Conservation (phyloP, 768 basidiomycete species). For the Tricholoma hemisulphureum region DNA sequence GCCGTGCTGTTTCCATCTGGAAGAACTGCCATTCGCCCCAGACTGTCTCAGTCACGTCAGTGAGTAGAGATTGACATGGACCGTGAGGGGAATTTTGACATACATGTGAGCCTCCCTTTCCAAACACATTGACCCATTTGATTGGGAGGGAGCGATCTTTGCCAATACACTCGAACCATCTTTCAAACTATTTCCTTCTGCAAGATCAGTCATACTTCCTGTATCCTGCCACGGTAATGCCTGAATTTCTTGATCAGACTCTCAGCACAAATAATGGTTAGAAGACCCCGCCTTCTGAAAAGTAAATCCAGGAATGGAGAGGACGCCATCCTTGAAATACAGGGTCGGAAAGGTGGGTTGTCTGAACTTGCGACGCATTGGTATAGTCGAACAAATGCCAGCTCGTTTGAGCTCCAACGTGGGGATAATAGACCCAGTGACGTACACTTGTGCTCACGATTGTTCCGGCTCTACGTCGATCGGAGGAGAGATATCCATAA, state of each 20-base stretch:
- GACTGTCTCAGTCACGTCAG: slow-evolving; percentile 30
- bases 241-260: slow-evolving; percentile 28
- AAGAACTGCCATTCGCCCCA: slow-evolving; percentile 47
- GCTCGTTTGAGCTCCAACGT: neutral
- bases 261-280: neutral
- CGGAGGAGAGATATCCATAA: slow-evolving; percentile 15
- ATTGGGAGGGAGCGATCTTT: slow-evolving; percentile 71
- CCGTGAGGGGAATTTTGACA: slow-evolving; percentile 21
- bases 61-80: neutral
- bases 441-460: no score
- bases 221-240: slow-evolving; percentile 70
- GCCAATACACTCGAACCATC: slow-evolving; percentile 67
- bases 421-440: no score
- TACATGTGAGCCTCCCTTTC: slow-evolving; percentile 75
- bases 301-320: slow-evolving; percentile 70
- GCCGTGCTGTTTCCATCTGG: slow-evolving; percentile 53
- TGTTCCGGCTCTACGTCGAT: no score
- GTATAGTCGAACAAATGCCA: neutral
- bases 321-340: slow-evolving; percentile 55
- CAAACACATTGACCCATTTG: slow-evolving; percentile 69
- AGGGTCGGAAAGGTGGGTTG: slow-evolving; percentile 57
- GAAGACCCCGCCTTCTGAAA: slow-evolving; percentile 58
- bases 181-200: slow-evolving; percentile 68
- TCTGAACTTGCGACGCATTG: slow-evolving; percentile 54
- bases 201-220: slow-evolving; percentile 66